Conservation (phyloP, 2,329 filamentous ascomycete species). For the Myriosclerotinia duriaeana region DNA sequence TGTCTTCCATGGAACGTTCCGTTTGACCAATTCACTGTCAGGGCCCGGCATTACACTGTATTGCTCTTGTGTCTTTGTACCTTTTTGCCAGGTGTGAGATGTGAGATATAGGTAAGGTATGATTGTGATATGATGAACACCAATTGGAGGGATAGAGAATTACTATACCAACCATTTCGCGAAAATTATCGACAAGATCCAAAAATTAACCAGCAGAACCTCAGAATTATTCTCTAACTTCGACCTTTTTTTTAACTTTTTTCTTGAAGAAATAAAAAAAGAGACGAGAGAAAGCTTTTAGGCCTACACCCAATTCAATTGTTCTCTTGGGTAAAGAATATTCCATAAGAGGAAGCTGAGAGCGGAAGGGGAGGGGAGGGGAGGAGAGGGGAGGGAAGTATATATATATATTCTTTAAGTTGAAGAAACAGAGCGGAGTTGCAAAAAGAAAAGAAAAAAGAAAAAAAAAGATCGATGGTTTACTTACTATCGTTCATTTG, state of each 20-base stretch:
- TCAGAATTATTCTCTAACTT: conserved; percentile 14
- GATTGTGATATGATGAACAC: conserved; percentile 1
- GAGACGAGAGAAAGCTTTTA: neutral
- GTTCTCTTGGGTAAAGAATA: neutral
- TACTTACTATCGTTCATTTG: conserved; percentile 39
- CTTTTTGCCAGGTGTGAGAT: neutral
- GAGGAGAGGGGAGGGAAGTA: neutral
- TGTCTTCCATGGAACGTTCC: conserved; percentile 23
- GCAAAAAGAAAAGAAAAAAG: neutral
- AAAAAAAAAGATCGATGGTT: neutral
- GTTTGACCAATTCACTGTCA: conserved; percentile 23
- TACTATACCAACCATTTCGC: conserved; percentile 23
- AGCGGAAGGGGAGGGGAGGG: neutral
- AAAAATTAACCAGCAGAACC: neutral
- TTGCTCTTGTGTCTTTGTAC: neutral
- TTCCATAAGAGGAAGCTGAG: neutral
- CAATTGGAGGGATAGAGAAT: conserved; percentile 21
- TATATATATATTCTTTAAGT: conserved; percentile 18
- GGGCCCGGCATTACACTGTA: conserved; percentile 23
- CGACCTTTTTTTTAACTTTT: neutral
- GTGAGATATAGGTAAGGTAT: neutral
- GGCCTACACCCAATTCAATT: neutral
- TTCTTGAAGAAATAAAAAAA: neutral
- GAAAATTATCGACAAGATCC: conserved; percentile 8
- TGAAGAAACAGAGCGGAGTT: neutral